These are phyloP conservation scores for Clonostachys sp. DNA, from an alignment of 2,329 filamentous ascomycete genomes.

Conservation along the genomic window DNA sequence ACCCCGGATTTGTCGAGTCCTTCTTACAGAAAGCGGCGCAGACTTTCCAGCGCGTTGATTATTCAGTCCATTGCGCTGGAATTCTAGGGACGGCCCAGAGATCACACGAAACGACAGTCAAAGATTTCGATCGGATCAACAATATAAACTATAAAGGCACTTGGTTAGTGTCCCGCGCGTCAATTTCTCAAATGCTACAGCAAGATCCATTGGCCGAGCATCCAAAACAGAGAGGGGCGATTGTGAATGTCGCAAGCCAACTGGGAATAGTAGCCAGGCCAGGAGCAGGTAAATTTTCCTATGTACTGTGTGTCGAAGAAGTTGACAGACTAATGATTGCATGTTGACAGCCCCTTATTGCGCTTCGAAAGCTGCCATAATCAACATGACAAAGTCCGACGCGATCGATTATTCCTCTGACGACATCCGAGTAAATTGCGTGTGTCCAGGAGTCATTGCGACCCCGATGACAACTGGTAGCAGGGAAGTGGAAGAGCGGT, in stretches of 20 bases:
- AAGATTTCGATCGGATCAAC: constrained; percentile 47
- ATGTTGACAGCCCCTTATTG: constrained; percentile 44
- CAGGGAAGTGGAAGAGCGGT: constrained; percentile 26
- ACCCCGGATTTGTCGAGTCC: constrained; percentile 33
- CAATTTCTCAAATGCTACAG: constrained; percentile 36
- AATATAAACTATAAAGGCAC: constrained; percentile 49
- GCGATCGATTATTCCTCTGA: constrained; percentile 50
- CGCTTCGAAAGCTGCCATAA: constrained; percentile 52
- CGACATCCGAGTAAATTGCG: constrained; percentile 28
- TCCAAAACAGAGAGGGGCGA: constrained; percentile 33
- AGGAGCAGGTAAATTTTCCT: constrained; percentile 16
- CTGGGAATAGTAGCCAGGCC: constrained; percentile 43
- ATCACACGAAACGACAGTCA: constrained; percentile 37
- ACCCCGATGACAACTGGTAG: constrained; percentile 39
- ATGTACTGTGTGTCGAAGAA: constrained; percentile 19
- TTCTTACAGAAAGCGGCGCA: constrained; percentile 23
- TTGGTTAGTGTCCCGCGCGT: constrained; percentile 40
- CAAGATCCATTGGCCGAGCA: constrained; percentile 36
- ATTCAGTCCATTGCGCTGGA: constrained; percentile 52
- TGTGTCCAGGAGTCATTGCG: constrained; percentile 35
- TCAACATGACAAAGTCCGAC: constrained; percentile 51
- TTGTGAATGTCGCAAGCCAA: constrained; percentile 49
- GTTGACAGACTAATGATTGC: not conserved
- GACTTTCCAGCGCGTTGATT: constrained; percentile 44
- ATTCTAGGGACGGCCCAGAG: constrained; percentile 35